phyloP scores from a whole-genome alignment of 1,284 basidiomycete species.

The Cerioporus squamosus region DNA sequence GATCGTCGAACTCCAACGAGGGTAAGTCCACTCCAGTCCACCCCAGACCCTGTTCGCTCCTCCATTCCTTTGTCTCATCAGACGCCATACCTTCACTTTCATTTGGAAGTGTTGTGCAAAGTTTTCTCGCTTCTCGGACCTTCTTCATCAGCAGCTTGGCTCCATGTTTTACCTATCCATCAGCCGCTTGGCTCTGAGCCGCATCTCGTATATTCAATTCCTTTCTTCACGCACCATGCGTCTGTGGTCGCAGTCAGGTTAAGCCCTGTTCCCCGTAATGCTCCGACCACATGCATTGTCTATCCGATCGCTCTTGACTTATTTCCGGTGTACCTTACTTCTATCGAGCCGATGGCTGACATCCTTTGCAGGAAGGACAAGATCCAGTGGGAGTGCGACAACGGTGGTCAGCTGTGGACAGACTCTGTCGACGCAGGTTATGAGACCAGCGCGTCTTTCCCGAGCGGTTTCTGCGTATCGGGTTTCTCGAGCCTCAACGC shows the following conservation, averaged over 20 bases:
- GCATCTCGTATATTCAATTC: background rate
- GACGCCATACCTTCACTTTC: slow-evolving; percentile 17
- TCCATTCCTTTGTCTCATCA: slow-evolving; percentile 12
- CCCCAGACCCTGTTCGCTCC: slow-evolving; percentile 4
- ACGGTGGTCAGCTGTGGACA: slow-evolving; percentile 75
- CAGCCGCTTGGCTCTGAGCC: slow-evolving; percentile 10
- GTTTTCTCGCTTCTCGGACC: slow-evolving; percentile 9
- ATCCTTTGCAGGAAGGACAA: slow-evolving; percentile 60
- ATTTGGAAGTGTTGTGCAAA: slow-evolving; percentile 11
- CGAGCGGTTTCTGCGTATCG: slow-evolving; percentile 62
- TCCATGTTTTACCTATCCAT: slow-evolving; percentile 13
- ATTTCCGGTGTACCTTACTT: too few relatives aligned
- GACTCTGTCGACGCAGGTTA: slow-evolving; percentile 48
- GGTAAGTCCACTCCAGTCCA: slow-evolving; percentile 46
- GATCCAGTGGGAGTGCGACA: slow-evolving; percentile 77
- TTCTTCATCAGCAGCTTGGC: slow-evolving; percentile 20
- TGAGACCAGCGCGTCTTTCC: slow-evolving; percentile 49
- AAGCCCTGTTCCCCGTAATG: background rate
- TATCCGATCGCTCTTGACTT: background rate
- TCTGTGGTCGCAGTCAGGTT: background rate
- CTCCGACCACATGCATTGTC: background rate
- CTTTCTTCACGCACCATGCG: background rate
- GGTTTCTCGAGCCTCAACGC: slow-evolving; percentile 70
- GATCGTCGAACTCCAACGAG: slow-evolving; percentile 73
- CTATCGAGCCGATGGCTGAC: slow-evolving; percentile 1